Evolutionary conservation across 352 stramenopile genomes (phyloP), one percentile per base, ranked within the genome.

Genomic region (Aphanomyces astaci): DNA sequence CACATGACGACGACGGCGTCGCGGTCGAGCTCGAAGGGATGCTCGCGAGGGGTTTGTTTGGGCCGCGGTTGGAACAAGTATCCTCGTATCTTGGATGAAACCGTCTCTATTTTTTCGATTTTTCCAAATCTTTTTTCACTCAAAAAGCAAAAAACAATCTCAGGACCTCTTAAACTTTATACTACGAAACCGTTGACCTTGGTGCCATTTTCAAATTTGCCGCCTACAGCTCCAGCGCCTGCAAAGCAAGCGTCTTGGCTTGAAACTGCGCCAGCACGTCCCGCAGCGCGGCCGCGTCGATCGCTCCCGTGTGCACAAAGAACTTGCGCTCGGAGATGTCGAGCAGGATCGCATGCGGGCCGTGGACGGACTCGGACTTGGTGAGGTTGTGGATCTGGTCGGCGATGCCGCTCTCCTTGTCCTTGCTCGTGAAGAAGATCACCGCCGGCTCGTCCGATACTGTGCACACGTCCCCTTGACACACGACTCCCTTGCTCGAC

Each of bases 1-100:
- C 43, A 10, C 82, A 89, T 65, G 72, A 78, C 68, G 75, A 86
- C 3, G 68, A 75, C 53, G 72, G 72, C 22, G 68, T 76, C 43
- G 72, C 63, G 4, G 22, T 28, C 25, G 45, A 63, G 22, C 48
- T 76, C 17, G 40, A 60, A 24, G 25, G 33, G n/a, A 54, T 76
- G 24, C 62, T 71, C 25, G 17, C 24, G 15, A 25, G 63, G 28
- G 60, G 60, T 1, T 15, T 45, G 10, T 28, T 64, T 13, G 55
- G 55, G 11, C 25, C 22, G 17, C 36, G n/a, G n/a, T n/a, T n/a
- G n/a, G n/a, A n/a, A n/a, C n/a, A n/a, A n/a, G n/a, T n/a, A n/a
- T n/a, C n/a, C n/a, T n/a, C n/a, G n/a, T n/a, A n/a, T n/a, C n/a
- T n/a, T n/a, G n/a, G n/a, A n/a, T n/a, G n/a, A n/a, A n/a, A n/a